Base-by-base conservation (phyloP, 1,284 basidiomycete genomes). In the Irpex rosettiformis region DNA sequence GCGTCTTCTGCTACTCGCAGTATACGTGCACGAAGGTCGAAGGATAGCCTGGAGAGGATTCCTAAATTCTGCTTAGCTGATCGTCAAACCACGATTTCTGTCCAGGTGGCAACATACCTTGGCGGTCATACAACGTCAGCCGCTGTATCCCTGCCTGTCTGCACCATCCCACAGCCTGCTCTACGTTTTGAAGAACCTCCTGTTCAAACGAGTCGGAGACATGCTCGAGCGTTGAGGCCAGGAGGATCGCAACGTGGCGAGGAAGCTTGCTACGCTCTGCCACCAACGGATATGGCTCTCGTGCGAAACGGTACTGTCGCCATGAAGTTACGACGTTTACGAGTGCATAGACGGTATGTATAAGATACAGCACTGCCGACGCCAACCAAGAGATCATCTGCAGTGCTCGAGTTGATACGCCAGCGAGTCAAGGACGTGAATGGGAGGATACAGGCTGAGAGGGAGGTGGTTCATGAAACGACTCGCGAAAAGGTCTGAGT, bases 91-190 rank as follows among this genome's bases (percentile, higher is more conserved):
- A 25, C 4, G 8, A 40, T 2, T 10, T 52, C 13, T 33, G 25
- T 52, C 42, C 18, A 47, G 18, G 6, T 18, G 52, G 43, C 45
- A 3, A 70, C 82, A 57, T 67, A 90, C 90, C 89, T 61, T 81
- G 72, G 59, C 80, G 77, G 68, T 92, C 89, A 64, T 90, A 91
- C 3, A 89, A 77, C 16, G 84, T 88, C 53, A 91, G 73, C 53
- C 77, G 78, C 60, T 73, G 69, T 56, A 91, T 82, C 11, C 86
- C 87, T 42, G 75, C 71, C 22, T 62, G 68, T 58, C 75, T 78
- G 72, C 86, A 90, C 85, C 88, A 91, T 10, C 68, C 69, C 6
- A 80, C 79, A 13, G 77, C 77, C 49, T 75, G 75, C 56, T 80
- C 71, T n/a, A 87, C 73, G 62, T 78, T 83, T 62, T 82, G 74